Evolutionary conservation across 495 filamentous ascomycete species (phyloP), one percentile per base, ranked within the genome.

Genomic region (Rhypophila decipiens): DNA sequence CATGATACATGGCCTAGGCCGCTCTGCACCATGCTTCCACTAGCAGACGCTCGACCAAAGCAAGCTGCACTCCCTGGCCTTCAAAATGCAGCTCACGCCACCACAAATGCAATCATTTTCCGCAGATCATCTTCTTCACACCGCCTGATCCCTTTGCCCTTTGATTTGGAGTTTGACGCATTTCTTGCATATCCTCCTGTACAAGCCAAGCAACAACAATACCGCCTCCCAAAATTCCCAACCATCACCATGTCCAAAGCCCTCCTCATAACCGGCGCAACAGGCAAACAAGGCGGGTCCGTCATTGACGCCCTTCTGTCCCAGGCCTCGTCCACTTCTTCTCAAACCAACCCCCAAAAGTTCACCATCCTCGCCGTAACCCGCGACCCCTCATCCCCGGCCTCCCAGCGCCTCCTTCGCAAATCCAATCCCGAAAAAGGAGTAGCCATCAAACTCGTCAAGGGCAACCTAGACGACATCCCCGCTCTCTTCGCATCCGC

Each of bases 251-350:
- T 68, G 65, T 18, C 59, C 24, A 63, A 63, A 56, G 49, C 67
- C n/a, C 57, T 86, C 41, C 76, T 87, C 40, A 59, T 87, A 46
- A 81, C 79, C 39, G 83, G 84, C 15, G 83, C 80, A n/a, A 87
- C 82, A 0, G 82, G 82, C 59, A 79, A 80, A 41, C 85, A 87
- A 57, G 84, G 85, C 27, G 74, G 79, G 31, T 67, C 78, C 22
- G 62, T 84, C 39, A 72, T 87, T 52, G 63, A 73, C 18, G 73
- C 68, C 38, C 73, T 87, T 40, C 61, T 84, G 5, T 31, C 37
- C 21, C 35, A 27, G 11, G 39, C 42, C 33, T n/a, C n/a, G n/a
- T n/a, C n/a, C n/a, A n/a, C n/a, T n/a, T n/a, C n/a, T n/a, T n/a
- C n/a, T n/a, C n/a, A n/a, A n/a, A 18, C 36, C 11, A 9, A 27